A percentile compares a stretch with the other conserved stretches of the same genome.
phyloP scores from a whole-genome alignment of 2,329 filamentous ascomycete genomes.

The Cordyceps militaris region DNA sequence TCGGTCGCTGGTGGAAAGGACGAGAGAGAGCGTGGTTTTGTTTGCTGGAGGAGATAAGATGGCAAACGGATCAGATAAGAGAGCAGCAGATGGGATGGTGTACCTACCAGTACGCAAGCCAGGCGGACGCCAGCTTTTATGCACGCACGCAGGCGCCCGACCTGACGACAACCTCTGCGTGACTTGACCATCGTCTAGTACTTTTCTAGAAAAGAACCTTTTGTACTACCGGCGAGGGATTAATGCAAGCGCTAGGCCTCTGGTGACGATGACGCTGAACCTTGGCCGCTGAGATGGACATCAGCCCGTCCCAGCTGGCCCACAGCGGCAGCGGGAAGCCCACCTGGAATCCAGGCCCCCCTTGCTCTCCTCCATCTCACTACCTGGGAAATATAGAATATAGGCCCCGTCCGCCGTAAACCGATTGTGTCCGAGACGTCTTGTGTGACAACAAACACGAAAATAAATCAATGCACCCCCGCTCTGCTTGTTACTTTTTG shows the following conservation, averaged over 20 bases:
- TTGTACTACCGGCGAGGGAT: background rate
- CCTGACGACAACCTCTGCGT: background rate
- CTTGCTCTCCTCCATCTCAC: background rate
- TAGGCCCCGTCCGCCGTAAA: background rate
- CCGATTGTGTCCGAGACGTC: background rate
- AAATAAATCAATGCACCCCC: too few species aligned
- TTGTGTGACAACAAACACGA: background rate
- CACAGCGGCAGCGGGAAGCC: slow-evolving; percentile 6
- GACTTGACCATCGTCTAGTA: background rate
- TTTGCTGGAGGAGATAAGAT: slow-evolving; percentile 7
- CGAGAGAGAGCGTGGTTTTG: background rate
- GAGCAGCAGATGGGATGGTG: background rate
- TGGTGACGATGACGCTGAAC: background rate
- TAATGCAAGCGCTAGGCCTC: background rate
- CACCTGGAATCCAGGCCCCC: background rate
- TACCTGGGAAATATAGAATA: background rate
- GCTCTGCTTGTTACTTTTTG: too few species aligned
- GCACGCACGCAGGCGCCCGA: background rate
- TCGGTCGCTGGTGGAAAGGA: background rate
- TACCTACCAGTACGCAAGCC: too few species aligned
- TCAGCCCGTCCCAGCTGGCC: background rate
- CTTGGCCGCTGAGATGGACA: background rate
- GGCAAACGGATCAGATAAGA: background rate
- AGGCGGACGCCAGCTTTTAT: background rate
- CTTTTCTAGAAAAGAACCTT: background rate